Conservation (phyloP, 495 filamentous ascomycete genomes). For the Neurospora discreta region DNA sequence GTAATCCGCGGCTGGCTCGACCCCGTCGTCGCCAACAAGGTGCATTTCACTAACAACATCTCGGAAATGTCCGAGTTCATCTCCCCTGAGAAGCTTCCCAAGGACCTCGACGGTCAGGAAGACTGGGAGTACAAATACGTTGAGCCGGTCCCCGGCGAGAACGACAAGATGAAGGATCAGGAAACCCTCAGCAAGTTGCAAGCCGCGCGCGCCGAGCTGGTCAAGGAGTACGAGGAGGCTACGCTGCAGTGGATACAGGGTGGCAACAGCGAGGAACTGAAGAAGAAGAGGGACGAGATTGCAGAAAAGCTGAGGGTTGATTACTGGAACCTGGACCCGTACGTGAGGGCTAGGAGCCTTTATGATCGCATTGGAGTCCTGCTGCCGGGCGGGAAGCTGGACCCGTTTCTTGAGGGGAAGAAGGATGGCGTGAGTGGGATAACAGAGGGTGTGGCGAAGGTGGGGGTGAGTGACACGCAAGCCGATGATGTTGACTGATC, state of each 20-base stretch:
- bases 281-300: conserved; percentile 39
- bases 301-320: conserved; percentile 53
- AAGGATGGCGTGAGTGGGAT: conserved; percentile 16
- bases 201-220: conserved; percentile 45
- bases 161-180: conserved; percentile 56
- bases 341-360: conserved; percentile 56
- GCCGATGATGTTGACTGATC: conserved; percentile 44
- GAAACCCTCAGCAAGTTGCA: conserved; percentile 49
- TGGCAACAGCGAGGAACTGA: conserved; percentile 24
- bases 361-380: conserved; percentile 71
- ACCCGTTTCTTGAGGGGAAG: conserved; percentile 50
- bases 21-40: conserved; percentile 87
- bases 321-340: conserved; percentile 80
- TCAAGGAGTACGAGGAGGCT: conserved; percentile 56
- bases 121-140: conserved; percentile 71
- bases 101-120: conserved; percentile 73
- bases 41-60: conserved; percentile 82
- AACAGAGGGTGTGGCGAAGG: conserved; percentile 17
- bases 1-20: conserved; percentile 95
- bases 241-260: conserved; percentile 60
- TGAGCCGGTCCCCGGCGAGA: conserved; percentile 65
- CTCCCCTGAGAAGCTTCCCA: conserved; percentile 54
- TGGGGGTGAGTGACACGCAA: conserved; percentile 27
- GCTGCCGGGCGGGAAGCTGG: conserved; percentile 48
- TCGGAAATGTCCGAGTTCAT: conserved; percentile 75